Evolutionary conservation across 257 asterid genomes (phyloP).

Genomic region (Nyctanthes arbortristis): DNA sequence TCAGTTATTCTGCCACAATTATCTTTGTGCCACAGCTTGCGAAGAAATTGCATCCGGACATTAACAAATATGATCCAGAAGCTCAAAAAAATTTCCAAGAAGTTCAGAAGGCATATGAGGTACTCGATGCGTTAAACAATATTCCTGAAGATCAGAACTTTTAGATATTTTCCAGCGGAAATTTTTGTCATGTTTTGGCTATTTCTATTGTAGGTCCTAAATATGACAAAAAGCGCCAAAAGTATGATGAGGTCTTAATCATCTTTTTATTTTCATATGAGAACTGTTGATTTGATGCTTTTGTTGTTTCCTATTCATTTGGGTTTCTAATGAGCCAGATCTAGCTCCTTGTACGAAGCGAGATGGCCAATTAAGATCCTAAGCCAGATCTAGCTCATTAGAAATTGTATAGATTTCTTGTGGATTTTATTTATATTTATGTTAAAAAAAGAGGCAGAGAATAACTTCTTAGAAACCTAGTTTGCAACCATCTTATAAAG

Average conservation of each 20-base stretch:
- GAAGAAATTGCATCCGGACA: constrained; percentile 87
- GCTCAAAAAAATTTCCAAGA: constrained; percentile 85
- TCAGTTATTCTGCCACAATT: no score
- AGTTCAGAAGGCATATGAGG: constrained; percentile 92
- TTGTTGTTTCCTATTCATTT: no score
- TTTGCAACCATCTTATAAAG: neutral
- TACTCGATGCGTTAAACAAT: no score
- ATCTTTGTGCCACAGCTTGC: constrained; percentile 64
- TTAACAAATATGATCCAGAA: constrained; percentile 85
- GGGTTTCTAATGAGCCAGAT: no score
- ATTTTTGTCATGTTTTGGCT: constrained; percentile 3
- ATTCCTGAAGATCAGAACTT: constrained; percentile 15
- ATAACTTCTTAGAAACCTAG: neutral
- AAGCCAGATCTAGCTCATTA: no score
- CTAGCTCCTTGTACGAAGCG: no score
- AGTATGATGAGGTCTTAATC: constrained; percentile 74
- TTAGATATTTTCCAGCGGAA: constrained; percentile 6
- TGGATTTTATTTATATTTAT: neutral
- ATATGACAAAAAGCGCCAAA: constrained; percentile 81
- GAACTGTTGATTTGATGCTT: no score
- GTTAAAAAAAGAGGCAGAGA: no score
- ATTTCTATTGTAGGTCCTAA: constrained; percentile 63
- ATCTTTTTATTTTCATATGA: constrained; percentile 11
- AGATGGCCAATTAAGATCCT: no score
- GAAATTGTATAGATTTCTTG: no score